Evolutionary conservation across 306 rosid genomes (phyloP), one percentile per base, ranked within the genome.

Genomic region (Ormosia emarginata): DNA sequence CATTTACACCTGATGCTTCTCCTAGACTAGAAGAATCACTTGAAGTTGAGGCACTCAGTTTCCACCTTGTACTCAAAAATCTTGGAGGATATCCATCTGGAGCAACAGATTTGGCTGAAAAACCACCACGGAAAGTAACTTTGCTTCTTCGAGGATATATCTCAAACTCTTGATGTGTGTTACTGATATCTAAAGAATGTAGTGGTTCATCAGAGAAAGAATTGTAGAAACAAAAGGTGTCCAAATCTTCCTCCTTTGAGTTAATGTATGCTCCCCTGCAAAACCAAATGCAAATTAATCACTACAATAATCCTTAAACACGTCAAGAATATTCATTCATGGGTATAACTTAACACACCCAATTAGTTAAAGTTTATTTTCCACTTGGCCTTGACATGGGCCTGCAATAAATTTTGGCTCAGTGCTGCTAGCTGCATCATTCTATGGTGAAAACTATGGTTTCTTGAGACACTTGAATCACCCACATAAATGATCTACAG

Each of bases 1-100:
- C 17, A 30, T 90, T 59, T 33, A 87, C 69, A 15, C 97, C 97
- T 13, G 53, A 74, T 32, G 96, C 94, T 82, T 90, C 87, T n/a
- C 57, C 74, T 29, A 87, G 56, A 7, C 73, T 59, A 13, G 79
- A 84, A 11, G 79, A 84, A 70, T 85, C 77, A 32, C 37, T 50
- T 14, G 90, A 81, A 30, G 64, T 15, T 8, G 53, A 33, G 82
- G 83, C 83, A 66, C 41, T 13, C 62, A 84, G n/a, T 29, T 40
- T 63, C 97, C 96, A 94, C 47, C 86, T 80, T 50, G 34, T 85
- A 2, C 86, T 81, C 61, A 92, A 56, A 58, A 91, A 91, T 0
- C 15, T 14, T 46, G 96, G 94, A 67, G 93, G 87, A 52, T 85
- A 24, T 9, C 94, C 94, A 77, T 90, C 80, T 11, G 37, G 43